Evolutionary conservation across 352 stramenopile species (phyloP).

Genomic region (Globisporangium solare): DNA sequence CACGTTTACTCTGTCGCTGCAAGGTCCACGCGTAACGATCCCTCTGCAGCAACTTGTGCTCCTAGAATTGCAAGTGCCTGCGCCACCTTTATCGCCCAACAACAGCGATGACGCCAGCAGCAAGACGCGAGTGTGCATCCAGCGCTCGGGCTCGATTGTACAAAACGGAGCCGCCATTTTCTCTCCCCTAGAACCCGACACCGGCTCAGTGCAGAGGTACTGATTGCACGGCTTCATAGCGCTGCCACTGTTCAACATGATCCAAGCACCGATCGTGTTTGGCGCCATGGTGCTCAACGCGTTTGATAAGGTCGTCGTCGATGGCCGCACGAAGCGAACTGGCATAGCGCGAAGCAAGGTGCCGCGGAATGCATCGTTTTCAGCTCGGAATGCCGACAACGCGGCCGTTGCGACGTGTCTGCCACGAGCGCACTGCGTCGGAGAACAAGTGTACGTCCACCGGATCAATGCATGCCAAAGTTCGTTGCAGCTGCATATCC

Average conservation of each 20-base stretch:
- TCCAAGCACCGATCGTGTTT: slow-evolving; percentile 55
- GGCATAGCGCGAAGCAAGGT: slow-evolving; percentile 11
- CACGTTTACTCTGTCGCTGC: slow-evolving; percentile 41
- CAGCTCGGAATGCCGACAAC: not conserved
- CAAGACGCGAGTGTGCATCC: slow-evolving; percentile 38
- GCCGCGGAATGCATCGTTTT: not conserved
- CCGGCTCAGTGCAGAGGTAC: slow-evolving; percentile 36
- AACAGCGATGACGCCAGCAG: not conserved
- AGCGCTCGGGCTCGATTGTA: slow-evolving; percentile 46
- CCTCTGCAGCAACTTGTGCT: slow-evolving; percentile 46
- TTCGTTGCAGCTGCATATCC: slow-evolving; percentile 6
- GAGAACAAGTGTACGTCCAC: slow-evolving; percentile 33
- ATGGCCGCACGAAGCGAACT: slow-evolving; percentile 35
- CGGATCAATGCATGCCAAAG: slow-evolving; percentile 50
- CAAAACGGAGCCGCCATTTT: slow-evolving; percentile 51
- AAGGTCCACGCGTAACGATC: slow-evolving; percentile 22
- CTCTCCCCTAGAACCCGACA: slow-evolving; percentile 35
- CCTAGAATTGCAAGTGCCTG: slow-evolving; percentile 19
- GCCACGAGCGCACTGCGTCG: slow-evolving; percentile 21
- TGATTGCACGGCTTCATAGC: slow-evolving; percentile 40
- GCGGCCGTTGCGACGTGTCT: slow-evolving; percentile 15
- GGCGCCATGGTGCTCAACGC: slow-evolving; percentile 47
- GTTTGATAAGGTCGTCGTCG: slow-evolving; percentile 38
- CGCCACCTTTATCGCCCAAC: not conserved
- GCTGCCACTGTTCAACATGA: slow-evolving; percentile 68